Conservation (phyloP, 768 basidiomycete species). For the Suillus americanus region DNA sequence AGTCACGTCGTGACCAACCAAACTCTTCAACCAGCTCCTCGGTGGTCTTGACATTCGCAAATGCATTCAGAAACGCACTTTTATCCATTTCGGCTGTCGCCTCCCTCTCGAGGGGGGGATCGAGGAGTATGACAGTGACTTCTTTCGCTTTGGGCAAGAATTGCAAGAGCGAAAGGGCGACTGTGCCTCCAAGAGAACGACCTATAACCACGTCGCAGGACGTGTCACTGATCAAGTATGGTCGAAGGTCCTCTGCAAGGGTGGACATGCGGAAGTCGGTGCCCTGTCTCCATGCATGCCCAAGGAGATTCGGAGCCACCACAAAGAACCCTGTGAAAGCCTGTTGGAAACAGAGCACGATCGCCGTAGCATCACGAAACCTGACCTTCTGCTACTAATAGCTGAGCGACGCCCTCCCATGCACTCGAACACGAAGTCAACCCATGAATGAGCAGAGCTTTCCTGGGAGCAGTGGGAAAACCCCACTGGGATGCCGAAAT, state of each 20-base stretch:
- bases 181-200: constrained; percentile 18
- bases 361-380: background rate
- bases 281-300: constrained; percentile 13
- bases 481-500: constrained; percentile 18
- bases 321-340: constrained; percentile 16
- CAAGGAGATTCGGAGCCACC: constrained; percentile 18
- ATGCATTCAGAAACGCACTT: background rate
- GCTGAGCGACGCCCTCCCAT: constrained; percentile 17
- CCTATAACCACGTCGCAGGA: constrained; percentile 19
- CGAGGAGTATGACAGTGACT: constrained; percentile 10
- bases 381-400: constrained; percentile 18
- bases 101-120: constrained; percentile 9
- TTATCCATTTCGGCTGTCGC: background rate
- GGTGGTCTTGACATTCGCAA: background rate
- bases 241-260: constrained; percentile 14
- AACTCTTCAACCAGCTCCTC: constrained; percentile 8
- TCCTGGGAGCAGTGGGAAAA: constrained; percentile 14
- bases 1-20: constrained; percentile 15
- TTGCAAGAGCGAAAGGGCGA: constrained; percentile 16
- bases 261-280: constrained; percentile 10
- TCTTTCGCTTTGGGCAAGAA: constrained; percentile 10
- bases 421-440: constrained; percentile 17
- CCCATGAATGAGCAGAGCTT: constrained; percentile 17
- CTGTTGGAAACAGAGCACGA: background rate
- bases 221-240: constrained; percentile 9